Percentiles rank a stretch among this genome's conserved stretches.
phyloP scores from a whole-genome alignment of 176 grass and related monocot genomes.

The Eleusine indica region DNA sequence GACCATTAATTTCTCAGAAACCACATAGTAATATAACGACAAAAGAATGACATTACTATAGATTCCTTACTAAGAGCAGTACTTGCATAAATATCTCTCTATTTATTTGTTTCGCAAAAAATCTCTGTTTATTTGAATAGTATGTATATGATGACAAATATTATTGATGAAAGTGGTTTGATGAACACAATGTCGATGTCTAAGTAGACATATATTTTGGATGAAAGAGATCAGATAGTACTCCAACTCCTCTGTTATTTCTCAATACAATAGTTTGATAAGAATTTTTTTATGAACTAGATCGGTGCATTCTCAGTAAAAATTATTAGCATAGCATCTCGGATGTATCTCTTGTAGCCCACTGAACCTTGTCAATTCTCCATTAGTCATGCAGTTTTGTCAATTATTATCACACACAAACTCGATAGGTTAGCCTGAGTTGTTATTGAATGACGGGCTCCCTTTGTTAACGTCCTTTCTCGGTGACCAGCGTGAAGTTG shows the following conservation, averaged over 20 bases:
- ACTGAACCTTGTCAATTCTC: not conserved
- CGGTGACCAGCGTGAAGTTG: slow-evolving; percentile 24
- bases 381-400: not conserved
- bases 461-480: slow-evolving; percentile 27
- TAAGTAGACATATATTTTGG: not conserved
- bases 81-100: not conserved
- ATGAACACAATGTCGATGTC: too few species aligned
- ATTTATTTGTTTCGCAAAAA: too few species aligned
- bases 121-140: too few species aligned
- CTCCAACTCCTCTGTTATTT: not conserved
- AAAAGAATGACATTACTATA: not conserved
- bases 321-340: too few species aligned
- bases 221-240: too few species aligned
- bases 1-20: too few species aligned
- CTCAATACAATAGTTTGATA: not conserved
- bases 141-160: too few species aligned
- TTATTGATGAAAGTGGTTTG: too few species aligned
- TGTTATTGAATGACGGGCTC: slow-evolving; percentile 15
- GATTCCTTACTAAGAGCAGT: not conserved
- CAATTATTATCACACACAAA: slow-evolving; percentile 6
- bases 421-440: not conserved
- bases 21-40: too few species aligned
- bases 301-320: not conserved
- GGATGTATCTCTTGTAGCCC: not conserved
- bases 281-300: not conserved